Evolutionary conservation across 1,139 yeast genomes (phyloP).

Genomic region (Yamadazyma taylorii): DNA sequence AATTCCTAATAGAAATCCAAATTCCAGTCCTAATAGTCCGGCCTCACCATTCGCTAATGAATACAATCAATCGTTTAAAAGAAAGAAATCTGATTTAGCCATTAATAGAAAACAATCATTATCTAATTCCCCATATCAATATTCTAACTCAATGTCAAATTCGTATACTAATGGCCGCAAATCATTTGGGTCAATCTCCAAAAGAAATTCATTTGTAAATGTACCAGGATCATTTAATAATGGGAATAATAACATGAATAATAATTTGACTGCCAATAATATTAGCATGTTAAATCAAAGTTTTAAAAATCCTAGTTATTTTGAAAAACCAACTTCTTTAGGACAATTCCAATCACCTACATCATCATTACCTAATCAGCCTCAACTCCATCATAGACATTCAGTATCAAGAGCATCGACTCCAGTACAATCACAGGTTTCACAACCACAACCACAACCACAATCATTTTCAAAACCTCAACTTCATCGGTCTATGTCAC

Average conservation of each 20-base stretch:
- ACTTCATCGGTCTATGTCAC: background rate
- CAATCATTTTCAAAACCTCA: background rate
- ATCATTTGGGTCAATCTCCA: slow-evolving; percentile 14
- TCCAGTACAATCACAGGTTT: background rate
- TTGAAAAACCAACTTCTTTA: slow-evolving; percentile 21
- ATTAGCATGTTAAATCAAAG: slow-evolving; percentile 26
- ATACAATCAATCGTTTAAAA: slow-evolving; percentile 37
- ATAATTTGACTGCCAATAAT: slow-evolving; percentile 18
- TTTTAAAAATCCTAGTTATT: slow-evolving; percentile 25
- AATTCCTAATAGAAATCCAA: slow-evolving; percentile 20
- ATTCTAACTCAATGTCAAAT: slow-evolving; percentile 8
- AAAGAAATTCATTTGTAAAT: slow-evolving; percentile 22
- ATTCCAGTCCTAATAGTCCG: slow-evolving; percentile 18
- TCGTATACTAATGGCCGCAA: slow-evolving; percentile 15
- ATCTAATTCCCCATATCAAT: slow-evolving; percentile 16
- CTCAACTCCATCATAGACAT: slow-evolving; percentile 7
- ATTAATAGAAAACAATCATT: slow-evolving; percentile 17
- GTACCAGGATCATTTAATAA: too few relatives aligned
- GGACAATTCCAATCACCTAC: slow-evolving; percentile 5
- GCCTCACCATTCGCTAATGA: slow-evolving; percentile 25
- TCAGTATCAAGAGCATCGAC: slow-evolving; percentile 9
- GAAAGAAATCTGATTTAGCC: slow-evolving; percentile 43
- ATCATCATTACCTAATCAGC: slow-evolving; percentile 12
- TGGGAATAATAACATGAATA: slow-evolving; percentile 8
- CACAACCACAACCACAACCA: background rate